Evolutionary conservation across 345 rosid species (phyloP).

Genomic region (Dipteronia sinensis): DNA sequence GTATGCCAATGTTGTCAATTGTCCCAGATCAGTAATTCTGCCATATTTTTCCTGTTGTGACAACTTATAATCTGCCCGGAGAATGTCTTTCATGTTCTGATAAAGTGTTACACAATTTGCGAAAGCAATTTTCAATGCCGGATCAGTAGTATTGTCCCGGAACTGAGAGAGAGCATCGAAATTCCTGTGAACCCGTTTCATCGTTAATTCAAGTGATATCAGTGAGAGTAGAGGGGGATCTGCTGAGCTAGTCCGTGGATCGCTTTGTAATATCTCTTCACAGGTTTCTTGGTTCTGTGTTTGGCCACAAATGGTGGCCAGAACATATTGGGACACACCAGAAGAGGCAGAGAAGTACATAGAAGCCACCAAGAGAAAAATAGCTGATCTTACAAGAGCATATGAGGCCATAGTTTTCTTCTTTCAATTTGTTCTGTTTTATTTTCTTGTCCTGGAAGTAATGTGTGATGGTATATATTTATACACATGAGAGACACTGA

Average conservation of each 20-base stretch:
- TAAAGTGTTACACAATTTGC: constrained; percentile 18
- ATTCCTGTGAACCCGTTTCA: background rate
- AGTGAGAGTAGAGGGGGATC: constrained; percentile 30
- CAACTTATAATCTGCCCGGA: constrained; percentile 10
- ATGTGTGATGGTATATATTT: background rate
- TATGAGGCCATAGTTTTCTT: background rate
- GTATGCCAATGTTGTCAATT: constrained; percentile 11
- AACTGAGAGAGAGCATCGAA: background rate
- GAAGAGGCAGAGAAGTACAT: background rate
- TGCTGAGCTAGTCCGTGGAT: constrained; percentile 24
- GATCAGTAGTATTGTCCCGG: background rate
- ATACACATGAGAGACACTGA: background rate
- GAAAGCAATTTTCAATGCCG: background rate
- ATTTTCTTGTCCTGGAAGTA: background rate
- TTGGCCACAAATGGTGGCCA: constrained; percentile 27
- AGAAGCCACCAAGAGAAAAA: background rate
- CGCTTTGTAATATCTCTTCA: constrained; percentile 9
- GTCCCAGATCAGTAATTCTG: constrained; percentile 17
- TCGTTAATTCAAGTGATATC: constrained; percentile 24
- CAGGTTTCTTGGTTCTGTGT: constrained; percentile 32
- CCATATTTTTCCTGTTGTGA: constrained; percentile 22
- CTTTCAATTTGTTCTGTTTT: background rate
- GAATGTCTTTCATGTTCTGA: constrained; percentile 11
- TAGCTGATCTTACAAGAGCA: background rate
- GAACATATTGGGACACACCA: constrained; percentile 19